A percentile compares a stretch with the other conserved stretches of the same genome.
Conservation (phyloP, 441 rosid species). For the Syzygium malaccense region DNA sequence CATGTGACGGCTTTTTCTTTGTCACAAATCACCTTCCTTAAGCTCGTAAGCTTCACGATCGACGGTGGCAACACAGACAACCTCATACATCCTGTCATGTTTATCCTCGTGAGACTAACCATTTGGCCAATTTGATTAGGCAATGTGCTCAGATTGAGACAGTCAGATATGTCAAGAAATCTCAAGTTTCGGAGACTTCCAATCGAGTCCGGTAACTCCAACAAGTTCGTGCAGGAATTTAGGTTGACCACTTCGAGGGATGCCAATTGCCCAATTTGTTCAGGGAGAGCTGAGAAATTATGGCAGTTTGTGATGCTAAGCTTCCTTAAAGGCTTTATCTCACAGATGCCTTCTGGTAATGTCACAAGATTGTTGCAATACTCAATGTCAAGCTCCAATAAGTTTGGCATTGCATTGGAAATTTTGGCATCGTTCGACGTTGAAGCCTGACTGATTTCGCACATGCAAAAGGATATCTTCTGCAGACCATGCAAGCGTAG, state of each 20-base stretch:
- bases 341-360: background rate
- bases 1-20: background rate
- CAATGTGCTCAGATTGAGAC: background rate
- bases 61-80: background rate
- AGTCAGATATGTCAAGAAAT: background rate
- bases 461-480: background rate
- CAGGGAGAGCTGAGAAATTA: background rate
- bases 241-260: background rate
- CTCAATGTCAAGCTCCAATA: background rate
- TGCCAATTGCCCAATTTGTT: background rate
- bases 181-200: background rate
- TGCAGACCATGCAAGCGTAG: background rate
- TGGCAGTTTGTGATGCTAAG: background rate
- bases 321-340: background rate
- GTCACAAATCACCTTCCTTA: background rate
- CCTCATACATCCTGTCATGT: background rate
- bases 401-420: background rate
- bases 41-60: background rate
- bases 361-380: background rate
- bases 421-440: accelerated
- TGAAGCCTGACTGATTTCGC: background rate
- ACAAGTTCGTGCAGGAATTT: background rate
- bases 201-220: background rate
- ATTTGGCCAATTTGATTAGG: background rate
- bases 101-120: background rate